Evolutionary conservation across 2,329 filamentous ascomycete species (phyloP).

Genomic region (Byssochlamys sp.): DNA sequence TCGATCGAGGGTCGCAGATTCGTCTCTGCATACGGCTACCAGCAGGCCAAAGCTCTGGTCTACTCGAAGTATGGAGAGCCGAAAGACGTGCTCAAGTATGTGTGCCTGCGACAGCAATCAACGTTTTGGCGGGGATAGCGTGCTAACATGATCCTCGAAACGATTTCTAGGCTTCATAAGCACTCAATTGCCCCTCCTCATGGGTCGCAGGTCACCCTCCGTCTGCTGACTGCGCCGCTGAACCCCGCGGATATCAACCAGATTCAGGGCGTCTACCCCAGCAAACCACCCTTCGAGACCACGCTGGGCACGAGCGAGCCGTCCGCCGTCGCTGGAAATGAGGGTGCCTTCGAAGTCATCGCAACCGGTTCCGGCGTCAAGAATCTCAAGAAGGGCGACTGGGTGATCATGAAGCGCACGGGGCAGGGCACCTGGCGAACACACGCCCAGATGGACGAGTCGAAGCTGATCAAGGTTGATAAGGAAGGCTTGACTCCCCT

Average conservation of each 20-base stretch:
- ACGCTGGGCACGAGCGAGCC: slow-evolving; percentile 67
- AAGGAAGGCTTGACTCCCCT: slow-evolving; percentile 60
- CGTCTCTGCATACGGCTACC: slow-evolving; percentile 42
- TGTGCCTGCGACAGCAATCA: neutral
- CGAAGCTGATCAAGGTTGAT: slow-evolving; percentile 59
- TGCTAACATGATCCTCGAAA: neutral
- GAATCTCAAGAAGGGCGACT: slow-evolving; percentile 66
- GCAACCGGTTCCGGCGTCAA: slow-evolving; percentile 54
- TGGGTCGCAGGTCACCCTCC: slow-evolving; percentile 63
- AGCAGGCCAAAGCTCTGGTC: slow-evolving; percentile 40
- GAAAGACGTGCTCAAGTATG: slow-evolving; percentile 38
- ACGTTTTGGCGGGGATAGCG: neutral
- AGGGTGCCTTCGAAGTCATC: slow-evolving; percentile 86
- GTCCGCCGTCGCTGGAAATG: slow-evolving; percentile 59
- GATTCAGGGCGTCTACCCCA: slow-evolving; percentile 91
- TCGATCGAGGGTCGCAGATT: slow-evolving; percentile 21
- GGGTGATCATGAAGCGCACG: slow-evolving; percentile 78
- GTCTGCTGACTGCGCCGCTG: slow-evolving; percentile 80
- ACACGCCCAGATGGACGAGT: slow-evolving; percentile 60
- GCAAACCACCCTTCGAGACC: slow-evolving; percentile 66
- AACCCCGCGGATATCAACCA: slow-evolving; percentile 98
- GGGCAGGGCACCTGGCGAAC: slow-evolving; percentile 93
- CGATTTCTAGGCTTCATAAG: slow-evolving; percentile 32
- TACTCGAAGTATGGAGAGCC: slow-evolving; percentile 42
- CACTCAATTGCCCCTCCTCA: slow-evolving; percentile 41